phyloP scores from a whole-genome alignment of 2,329 filamentous ascomycete genomes.

The Emergomyces pasteurianus region DNA sequence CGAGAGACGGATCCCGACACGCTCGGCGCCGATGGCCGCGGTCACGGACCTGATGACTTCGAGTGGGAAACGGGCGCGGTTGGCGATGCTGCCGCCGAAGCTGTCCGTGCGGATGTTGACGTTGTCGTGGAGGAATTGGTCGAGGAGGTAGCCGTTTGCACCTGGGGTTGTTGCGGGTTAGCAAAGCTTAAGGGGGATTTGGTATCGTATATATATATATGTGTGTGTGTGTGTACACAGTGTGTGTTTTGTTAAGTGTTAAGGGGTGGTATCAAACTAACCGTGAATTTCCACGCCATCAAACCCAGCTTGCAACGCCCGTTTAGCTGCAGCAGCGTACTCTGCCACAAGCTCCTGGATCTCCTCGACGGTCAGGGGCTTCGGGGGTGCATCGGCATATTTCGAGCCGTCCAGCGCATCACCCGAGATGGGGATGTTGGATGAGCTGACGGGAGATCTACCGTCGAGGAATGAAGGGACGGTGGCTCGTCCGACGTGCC shows the following conservation, averaged over 20 bases:
- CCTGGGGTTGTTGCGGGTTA: not conserved
- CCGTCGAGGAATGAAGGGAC: slow-evolving; percentile 24
- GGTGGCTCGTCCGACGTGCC: slow-evolving; percentile 47
- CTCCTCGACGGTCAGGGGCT: slow-evolving; percentile 27
- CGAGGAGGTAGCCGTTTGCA: slow-evolving; percentile 40
- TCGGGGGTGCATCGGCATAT: slow-evolving; percentile 16
- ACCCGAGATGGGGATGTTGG: slow-evolving; percentile 27
- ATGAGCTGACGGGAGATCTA: slow-evolving; percentile 25
- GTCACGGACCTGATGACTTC: slow-evolving; percentile 38
- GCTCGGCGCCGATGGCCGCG: slow-evolving; percentile 34
- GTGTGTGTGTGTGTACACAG: no score
- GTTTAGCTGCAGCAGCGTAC: slow-evolving; percentile 36
- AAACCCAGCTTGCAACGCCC: slow-evolving; percentile 43
- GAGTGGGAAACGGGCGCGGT: slow-evolving; percentile 42
- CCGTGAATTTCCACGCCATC: slow-evolving; percentile 41
- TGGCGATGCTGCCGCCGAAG: slow-evolving; percentile 41
- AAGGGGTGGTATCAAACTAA: not conserved
- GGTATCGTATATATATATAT: no score
- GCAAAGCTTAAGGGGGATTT: no score
- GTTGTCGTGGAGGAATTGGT: slow-evolving; percentile 39
- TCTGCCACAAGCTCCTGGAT: slow-evolving; percentile 32
- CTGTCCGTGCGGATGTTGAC: slow-evolving; percentile 38
- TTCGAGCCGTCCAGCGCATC: slow-evolving; percentile 11
- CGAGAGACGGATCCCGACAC: slow-evolving; percentile 35
- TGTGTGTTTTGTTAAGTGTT: no score